Conservation (phyloP, 2,329 filamentous ascomycete genomes). For the Sarocladium kiliense region DNA sequence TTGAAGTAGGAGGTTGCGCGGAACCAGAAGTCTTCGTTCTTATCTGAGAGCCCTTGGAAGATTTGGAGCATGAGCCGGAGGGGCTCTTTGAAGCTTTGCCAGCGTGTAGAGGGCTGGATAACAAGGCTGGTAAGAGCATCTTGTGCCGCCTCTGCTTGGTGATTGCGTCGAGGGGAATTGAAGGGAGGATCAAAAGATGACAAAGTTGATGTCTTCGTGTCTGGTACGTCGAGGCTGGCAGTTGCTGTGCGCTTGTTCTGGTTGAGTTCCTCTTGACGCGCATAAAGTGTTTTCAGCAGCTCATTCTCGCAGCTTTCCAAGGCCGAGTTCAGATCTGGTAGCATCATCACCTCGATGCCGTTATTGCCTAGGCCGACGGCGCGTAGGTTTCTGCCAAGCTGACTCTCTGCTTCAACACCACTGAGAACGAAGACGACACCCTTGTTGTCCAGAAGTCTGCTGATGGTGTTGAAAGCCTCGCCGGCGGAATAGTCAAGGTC, state of each 20-base stretch:
- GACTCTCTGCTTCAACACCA: conserved; percentile 69
- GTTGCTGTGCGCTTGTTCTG: conserved; percentile 37
- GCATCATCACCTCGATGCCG: conserved; percentile 69
- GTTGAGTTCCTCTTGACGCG: conserved; percentile 57
- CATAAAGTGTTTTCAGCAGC: conserved; percentile 75
- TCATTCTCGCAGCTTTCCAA: conserved; percentile 95
- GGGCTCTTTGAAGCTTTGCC: conserved; percentile 84
- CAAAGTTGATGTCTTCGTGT: conserved; percentile 18
- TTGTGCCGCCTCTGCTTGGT: conserved; percentile 73
- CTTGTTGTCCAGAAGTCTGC: conserved; percentile 72
- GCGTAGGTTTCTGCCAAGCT: conserved; percentile 71
- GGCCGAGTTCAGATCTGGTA: conserved; percentile 87
- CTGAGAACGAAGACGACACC: conserved; percentile 78
- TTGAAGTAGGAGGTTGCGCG: conserved; percentile 70
- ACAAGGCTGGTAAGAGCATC: conserved; percentile 67
- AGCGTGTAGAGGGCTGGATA: conserved; percentile 56
- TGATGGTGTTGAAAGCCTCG: conserved; percentile 90
- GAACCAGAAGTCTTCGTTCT: conserved; percentile 96
- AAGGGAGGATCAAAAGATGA: conserved; percentile 41
- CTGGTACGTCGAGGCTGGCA: conserved; percentile 44
- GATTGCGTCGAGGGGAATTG: conserved; percentile 74
- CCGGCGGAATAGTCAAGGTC: conserved; percentile 95
- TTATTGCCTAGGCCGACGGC: conserved; percentile 78
- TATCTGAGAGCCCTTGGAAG: conserved; percentile 81
- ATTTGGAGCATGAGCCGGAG: conserved; percentile 88